Conservation (phyloP, 169 alveolate genomes). For the Eimeria mitis region DNA sequence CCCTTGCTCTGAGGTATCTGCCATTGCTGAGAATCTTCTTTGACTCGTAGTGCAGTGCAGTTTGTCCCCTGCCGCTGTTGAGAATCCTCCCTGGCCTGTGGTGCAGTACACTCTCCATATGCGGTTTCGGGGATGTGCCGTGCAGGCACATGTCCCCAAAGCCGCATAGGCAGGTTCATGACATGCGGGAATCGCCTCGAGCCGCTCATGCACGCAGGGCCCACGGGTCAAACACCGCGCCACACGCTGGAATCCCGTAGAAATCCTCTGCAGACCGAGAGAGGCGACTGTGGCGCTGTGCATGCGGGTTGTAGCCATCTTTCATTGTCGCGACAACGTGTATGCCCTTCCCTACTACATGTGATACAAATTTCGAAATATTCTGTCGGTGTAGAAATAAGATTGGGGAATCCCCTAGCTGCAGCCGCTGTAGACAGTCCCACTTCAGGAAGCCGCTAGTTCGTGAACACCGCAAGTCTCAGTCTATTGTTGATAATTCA, state of each 20-base stretch:
- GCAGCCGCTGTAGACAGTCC: not conserved
- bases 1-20: not conserved
- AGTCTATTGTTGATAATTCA: not conserved
- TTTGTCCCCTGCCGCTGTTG: not conserved
- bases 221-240: not conserved
- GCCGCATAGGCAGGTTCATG: not conserved
- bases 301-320: not conserved
- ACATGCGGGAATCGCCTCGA: not conserved
- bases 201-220: not conserved
- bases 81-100: not conserved
- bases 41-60: not conserved
- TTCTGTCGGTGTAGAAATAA: no score
- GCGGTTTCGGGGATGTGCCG: not conserved
- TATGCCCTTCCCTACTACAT: not conserved
- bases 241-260: not conserved
- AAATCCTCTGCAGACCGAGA: not conserved
- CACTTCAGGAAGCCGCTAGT: not conserved
- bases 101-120: not conserved
- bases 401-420: not conserved
- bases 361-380: not conserved
- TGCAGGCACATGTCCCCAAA: not conserved
- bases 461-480: not conserved
- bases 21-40: not conserved
- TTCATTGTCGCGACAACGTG: not conserved
- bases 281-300: conserved; percentile 12